phyloP scores from a whole-genome alignment of 768 basidiomycete species.

The Leccinum barrowsii region DNA sequence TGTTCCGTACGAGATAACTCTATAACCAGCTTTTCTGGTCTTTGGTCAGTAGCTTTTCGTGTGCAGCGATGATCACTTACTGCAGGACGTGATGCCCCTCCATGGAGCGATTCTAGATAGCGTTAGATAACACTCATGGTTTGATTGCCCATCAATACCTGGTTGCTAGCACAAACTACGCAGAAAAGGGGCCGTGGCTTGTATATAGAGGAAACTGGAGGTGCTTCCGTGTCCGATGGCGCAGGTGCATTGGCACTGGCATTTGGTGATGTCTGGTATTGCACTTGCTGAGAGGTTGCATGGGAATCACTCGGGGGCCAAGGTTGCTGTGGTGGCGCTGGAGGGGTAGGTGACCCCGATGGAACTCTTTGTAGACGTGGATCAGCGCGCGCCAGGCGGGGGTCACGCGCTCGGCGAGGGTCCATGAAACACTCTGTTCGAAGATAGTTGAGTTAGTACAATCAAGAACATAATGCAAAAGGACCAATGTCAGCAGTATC shows the following conservation, averaged over 20 bases:
- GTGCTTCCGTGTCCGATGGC: slow-evolving; percentile 3
- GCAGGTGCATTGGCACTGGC: background rate
- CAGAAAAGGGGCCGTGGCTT: slow-evolving; percentile 86
- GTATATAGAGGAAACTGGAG: slow-evolving; percentile 32
- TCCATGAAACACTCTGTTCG: slow-evolving; percentile 50
- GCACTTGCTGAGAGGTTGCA: slow-evolving; percentile 13
- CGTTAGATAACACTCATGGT: slow-evolving; percentile 9
- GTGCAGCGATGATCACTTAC: slow-evolving; percentile 45
- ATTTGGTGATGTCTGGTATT: slow-evolving; percentile 15
- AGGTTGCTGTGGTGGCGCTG: slow-evolving; percentile 21
- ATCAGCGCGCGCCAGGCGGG: slow-evolving; percentile 69
- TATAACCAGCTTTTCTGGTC: slow-evolving; percentile 81
- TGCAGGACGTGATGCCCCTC: slow-evolving; percentile 90
- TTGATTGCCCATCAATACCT: slow-evolving; percentile 46
- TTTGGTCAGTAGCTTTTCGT: slow-evolving; percentile 6
- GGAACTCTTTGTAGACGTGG: slow-evolving; percentile 57
- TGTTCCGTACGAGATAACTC: slow-evolving; percentile 92
- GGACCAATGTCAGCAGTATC: slow-evolving; percentile 83
- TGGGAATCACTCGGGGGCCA: slow-evolving; percentile 22
- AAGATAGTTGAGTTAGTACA: slow-evolving; percentile 10
- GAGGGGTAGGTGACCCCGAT: slow-evolving; percentile 34
- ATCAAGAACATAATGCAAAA: slow-evolving; percentile 16
- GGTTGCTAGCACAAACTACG: slow-evolving; percentile 99
- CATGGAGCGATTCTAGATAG: slow-evolving; percentile 89
- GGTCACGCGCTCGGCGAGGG: slow-evolving; percentile 76